Evolutionary conservation across 208 protist species (phyloP).

Genomic region (Endotrypanum monterogeii): DNA sequence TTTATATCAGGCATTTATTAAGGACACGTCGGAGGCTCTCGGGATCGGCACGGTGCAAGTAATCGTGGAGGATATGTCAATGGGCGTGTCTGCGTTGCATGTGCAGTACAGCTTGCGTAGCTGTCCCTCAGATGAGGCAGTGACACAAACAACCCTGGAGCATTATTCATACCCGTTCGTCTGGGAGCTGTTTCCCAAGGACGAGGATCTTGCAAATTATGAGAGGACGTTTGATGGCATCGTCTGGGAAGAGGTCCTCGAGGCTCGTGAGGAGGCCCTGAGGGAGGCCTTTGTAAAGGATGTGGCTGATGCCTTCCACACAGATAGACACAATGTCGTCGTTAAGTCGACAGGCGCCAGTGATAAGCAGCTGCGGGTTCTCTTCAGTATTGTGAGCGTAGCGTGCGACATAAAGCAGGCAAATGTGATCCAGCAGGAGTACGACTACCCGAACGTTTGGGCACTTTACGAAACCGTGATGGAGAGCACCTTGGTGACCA

Average conservation of each 20-base stretch:
- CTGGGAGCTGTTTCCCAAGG: slow-evolving; percentile 39
- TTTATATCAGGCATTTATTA: slow-evolving; percentile 39
- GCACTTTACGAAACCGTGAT: slow-evolving; percentile 43
- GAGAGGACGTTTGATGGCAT: slow-evolving; percentile 34
- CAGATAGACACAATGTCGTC: slow-evolving; percentile 17
- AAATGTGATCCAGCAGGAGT: slow-evolving; percentile 25
- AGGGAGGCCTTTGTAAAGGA: slow-evolving; percentile 46
- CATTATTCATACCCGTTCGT: slow-evolving; percentile 51
- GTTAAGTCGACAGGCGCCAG: slow-evolving; percentile 28
- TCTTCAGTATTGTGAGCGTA: slow-evolving; percentile 40
- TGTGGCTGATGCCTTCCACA: slow-evolving; percentile 31
- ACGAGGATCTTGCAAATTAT: slow-evolving; percentile 29
- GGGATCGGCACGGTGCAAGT: slow-evolving; percentile 31
- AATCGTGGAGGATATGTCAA: slow-evolving; percentile 20
- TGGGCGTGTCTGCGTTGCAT: slow-evolving; percentile 20
- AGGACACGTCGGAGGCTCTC: slow-evolving; percentile 45
- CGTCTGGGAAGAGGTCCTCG: slow-evolving; percentile 28
- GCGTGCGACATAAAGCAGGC: slow-evolving; percentile 20
- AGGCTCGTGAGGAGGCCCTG: slow-evolving; percentile 20
- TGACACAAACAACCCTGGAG: slow-evolving; percentile 32
- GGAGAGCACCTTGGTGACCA: slow-evolving; percentile 33
- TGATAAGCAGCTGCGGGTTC: slow-evolving; percentile 31
- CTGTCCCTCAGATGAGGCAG: slow-evolving; percentile 30
- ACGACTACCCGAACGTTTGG: slow-evolving; percentile 48
- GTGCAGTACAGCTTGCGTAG: slow-evolving; percentile 43